phyloP scores from a whole-genome alignment of 2,329 filamentous ascomycete species.

The Cercospora sojina region DNA sequence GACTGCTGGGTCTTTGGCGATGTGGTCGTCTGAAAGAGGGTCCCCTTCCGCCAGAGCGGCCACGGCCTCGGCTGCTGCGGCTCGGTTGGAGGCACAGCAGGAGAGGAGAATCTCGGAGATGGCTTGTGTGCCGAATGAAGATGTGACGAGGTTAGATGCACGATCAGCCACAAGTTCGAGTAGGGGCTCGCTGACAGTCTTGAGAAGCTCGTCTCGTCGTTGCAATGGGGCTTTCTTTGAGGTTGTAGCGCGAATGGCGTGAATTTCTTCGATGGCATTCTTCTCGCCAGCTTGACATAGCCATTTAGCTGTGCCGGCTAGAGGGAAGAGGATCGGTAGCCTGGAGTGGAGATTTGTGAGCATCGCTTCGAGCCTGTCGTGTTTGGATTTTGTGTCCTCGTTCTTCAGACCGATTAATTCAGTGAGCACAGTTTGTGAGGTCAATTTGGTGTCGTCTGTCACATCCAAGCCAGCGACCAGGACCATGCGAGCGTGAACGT shows the following conservation, averaged over 20 bases:
- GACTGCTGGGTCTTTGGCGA: constrained; percentile 61
- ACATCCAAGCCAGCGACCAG: constrained; percentile 86
- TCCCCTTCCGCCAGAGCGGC: constrained; percentile 47
- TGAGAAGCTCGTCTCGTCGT: constrained; percentile 73
- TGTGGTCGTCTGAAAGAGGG: constrained; percentile 53
- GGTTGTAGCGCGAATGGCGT: constrained; percentile 74
- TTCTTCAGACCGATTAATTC: constrained; percentile 71
- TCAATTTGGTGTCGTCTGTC: constrained; percentile 87
- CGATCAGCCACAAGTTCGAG: constrained; percentile 70
- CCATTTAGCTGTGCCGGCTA: constrained; percentile 64
- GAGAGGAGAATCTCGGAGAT: constrained; percentile 78
- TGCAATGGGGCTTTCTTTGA: constrained; percentile 87
- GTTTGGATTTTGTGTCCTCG: constrained; percentile 47
- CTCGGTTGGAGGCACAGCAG: constrained; percentile 58
- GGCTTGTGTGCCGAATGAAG: constrained; percentile 83
- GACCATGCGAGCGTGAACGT: constrained; percentile 74
- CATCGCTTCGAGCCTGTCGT: constrained; percentile 61
- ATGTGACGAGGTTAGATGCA: constrained; percentile 66
- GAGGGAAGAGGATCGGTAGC: constrained; percentile 74
- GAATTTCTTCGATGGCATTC: constrained; percentile 68
- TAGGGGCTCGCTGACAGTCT: constrained; percentile 70
- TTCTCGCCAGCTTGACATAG: constrained; percentile 65
- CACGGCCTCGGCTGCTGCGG: constrained; percentile 64
- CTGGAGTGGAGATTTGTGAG: constrained; percentile 66
- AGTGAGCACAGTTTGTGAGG: constrained; percentile 80